Evolutionary conservation across 2,329 filamentous ascomycete species (phyloP), one percentile per base, ranked within the genome.

Genomic region (Microsporum canis): DNA sequence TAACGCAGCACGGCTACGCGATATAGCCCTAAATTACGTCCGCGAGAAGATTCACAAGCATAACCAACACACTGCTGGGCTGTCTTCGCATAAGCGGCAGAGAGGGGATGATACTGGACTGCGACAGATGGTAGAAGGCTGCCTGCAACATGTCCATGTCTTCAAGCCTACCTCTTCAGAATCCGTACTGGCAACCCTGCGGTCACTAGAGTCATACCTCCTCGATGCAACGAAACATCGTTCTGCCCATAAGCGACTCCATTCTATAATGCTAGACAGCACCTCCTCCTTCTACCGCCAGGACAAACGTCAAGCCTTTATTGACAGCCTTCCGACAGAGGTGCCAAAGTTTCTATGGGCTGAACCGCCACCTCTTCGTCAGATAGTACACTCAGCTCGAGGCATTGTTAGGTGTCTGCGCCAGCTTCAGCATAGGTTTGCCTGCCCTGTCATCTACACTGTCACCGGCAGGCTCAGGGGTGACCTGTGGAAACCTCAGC

Each of bases 131-230:
- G 67, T 82, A 12, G 63, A 65, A n/a, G 65, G 65, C 27, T 71
- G 75, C 3, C 72, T 87, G 0, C 67, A 72, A 33, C 83, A 86
- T 66, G 70, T 86, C 41, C 83, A 86, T 68, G 73, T 86, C 63
- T 81, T 84, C 71, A 78, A 73, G 2, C 82, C 82, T 0, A 75
- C 79, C 51, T 80, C 80, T 0, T 80, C 80, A 29, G 55, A 71
- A 1, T 75, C 78, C 1, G 70, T 84, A 0, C 71, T 84, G 1
- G 69, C 77, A 5, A 82, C 81, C 0, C 67, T 86, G 0, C 63
- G 71, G 2, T 64, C 66, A 0, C 68, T 86, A 0, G 75, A 78
- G 14, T 49, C 65, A 0, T 83, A 84, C 67, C 77, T 87, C 5
- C 75, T 83, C 63, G 65, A 72, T 39, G 57, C 70, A 8, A 55